Conservation (phyloP, 2,329 filamentous ascomycete genomes). For the Thyridium curvatum region DNA sequence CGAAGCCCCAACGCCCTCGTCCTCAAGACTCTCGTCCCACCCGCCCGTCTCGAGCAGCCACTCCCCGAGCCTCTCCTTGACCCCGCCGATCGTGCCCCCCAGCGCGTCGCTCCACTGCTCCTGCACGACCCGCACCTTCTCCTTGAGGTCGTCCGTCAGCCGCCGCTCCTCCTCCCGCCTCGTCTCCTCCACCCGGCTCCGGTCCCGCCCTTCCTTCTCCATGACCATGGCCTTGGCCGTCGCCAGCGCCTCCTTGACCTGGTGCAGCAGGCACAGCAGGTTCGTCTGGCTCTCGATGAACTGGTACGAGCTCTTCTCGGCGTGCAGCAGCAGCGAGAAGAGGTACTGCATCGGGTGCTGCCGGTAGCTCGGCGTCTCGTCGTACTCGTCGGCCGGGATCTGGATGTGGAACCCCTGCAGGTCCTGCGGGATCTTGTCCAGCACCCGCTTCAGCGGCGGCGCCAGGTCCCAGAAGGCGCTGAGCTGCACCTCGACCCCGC, state of each 20-base stretch:
- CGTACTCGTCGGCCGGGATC: constrained; percentile 72
- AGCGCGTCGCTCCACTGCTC: constrained; percentile 85
- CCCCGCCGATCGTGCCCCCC: constrained; percentile 66
- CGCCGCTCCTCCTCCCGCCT: constrained; percentile 60
- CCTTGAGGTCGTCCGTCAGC: constrained; percentile 82
- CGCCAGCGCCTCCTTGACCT: constrained; percentile 77
- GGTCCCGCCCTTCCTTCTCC: constrained; percentile 27
- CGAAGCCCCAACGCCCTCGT: constrained; percentile 44
- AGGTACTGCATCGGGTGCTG: constrained; percentile 85
- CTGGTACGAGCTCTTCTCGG: constrained; percentile 89
- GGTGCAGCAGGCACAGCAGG: constrained; percentile 80
- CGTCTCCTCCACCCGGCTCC: constrained; percentile 44
- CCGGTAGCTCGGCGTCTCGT: constrained; percentile 79
- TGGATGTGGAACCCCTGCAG: constrained; percentile 60
- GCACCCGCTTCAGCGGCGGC: constrained; percentile 68
- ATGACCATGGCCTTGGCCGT: constrained; percentile 49
- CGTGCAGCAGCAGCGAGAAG: constrained; percentile 76
- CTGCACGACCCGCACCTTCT: constrained; percentile 86
- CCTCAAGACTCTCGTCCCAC: constrained; percentile 74
- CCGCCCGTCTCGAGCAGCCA: constrained; percentile 74
- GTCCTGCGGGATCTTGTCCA: constrained; percentile 69
- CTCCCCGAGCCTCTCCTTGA: constrained; percentile 67
- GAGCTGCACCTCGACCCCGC: constrained; percentile 85
- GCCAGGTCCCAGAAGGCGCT: constrained; percentile 98
- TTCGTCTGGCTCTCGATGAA: constrained; percentile 96